Evolutionary conservation across 768 basidiomycete genomes (phyloP).

Genomic region (Phaeolepiota aurea): DNA sequence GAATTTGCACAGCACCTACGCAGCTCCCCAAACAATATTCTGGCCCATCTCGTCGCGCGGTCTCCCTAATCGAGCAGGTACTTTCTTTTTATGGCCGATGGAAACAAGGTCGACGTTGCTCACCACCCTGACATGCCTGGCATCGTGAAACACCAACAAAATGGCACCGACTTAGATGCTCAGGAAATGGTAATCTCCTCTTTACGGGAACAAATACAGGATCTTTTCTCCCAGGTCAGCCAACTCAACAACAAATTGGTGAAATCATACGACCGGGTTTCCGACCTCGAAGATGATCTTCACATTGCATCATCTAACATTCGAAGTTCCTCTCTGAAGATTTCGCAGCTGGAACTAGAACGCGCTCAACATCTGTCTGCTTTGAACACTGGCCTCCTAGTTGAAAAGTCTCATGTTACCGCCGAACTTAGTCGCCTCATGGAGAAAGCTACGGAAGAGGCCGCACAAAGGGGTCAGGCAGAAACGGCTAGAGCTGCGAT

Average conservation of each 20-base stretch:
- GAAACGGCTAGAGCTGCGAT: conserved; percentile 77
- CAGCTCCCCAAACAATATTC: too few species aligned
- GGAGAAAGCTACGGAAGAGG: conserved; percentile 93
- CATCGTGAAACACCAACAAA: conserved; percentile 1
- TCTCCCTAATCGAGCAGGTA: too few species aligned
- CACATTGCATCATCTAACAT: conserved; percentile 57
- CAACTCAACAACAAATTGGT: conserved; percentile 92
- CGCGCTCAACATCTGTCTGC: conserved; percentile 82
- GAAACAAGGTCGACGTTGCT: too few species aligned
- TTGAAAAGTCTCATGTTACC: conserved; percentile 88
- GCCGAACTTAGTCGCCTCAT: conserved; percentile 88
- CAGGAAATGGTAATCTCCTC: conserved; percentile 79
- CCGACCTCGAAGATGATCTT: conserved; percentile 86
- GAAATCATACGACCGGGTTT: conserved; percentile 83
- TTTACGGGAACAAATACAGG: conserved; percentile 72
- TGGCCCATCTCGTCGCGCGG: too few species aligned
- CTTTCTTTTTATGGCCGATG: too few species aligned
- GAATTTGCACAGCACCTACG: too few species aligned
- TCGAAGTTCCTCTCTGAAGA: conserved; percentile 52
- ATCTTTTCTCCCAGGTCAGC: conserved; percentile 84
- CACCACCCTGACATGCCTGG: too few species aligned
- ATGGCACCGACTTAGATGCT: conserved; percentile 43
- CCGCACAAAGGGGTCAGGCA: conserved; percentile 82
- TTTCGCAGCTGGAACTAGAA: conserved; percentile 78
- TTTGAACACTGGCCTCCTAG: conserved; percentile 83